phyloP scores from a whole-genome alignment of 2,329 filamentous ascomycete species.

The Curvularia verruculosa region DNA sequence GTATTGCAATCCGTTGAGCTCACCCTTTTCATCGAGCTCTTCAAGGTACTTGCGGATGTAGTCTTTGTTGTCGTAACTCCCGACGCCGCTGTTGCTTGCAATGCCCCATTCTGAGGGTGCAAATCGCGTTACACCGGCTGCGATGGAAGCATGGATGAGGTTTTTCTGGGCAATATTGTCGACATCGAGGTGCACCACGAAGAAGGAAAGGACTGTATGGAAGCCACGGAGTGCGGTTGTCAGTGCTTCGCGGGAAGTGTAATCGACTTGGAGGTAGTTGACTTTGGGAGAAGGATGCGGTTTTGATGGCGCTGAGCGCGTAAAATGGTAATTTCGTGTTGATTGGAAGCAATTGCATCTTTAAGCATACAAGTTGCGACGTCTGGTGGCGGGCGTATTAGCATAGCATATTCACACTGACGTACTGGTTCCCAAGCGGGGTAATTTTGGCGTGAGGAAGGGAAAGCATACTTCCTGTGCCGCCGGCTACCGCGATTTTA shows the following conservation, averaged over 20 bases:
- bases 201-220: conserved; percentile 56
- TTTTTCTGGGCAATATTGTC: conserved; percentile 36
- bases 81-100: conserved; percentile 45
- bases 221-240: conserved; percentile 52
- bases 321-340: conserved; percentile 60
- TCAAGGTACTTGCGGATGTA: conserved; percentile 57
- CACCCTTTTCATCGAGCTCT: conserved; percentile 54
- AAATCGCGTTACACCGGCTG: conserved; percentile 39
- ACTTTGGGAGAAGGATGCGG: conserved; percentile 35
- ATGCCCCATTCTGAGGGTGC: conserved; percentile 42
- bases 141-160: conserved; percentile 41
- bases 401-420: not conserved
- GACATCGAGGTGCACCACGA: conserved; percentile 42
- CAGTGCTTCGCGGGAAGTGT: conserved; percentile 51
- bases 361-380: conserved; percentile 62
- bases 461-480: conserved; percentile 42
- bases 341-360: conserved; percentile 54
- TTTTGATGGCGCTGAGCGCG: conserved; percentile 45
- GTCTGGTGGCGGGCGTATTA: conserved; percentile 45
- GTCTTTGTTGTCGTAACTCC: conserved; percentile 61
- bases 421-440: not conserved
- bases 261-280: conserved; percentile 54
- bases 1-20: conserved; percentile 62
- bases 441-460: not conserved
- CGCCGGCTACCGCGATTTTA: conserved; percentile 45